Evolutionary conservation across 2,329 filamentous ascomycete species (phyloP).

Genomic region (Macrophomina tecta): DNA sequence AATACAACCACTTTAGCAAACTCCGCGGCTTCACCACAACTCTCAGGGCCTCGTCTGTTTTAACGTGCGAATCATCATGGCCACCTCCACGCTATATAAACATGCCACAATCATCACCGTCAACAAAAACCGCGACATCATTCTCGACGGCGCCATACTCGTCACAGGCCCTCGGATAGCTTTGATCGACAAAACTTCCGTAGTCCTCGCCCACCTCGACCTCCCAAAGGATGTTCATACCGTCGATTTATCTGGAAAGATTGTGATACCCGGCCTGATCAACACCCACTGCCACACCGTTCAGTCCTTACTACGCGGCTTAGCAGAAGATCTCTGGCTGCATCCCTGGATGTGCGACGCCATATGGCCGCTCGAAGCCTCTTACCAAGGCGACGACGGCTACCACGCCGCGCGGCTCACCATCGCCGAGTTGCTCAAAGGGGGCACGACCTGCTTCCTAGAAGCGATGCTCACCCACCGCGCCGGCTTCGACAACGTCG

Average conservation of each 20-base stretch:
- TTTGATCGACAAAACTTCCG: constrained; percentile 50
- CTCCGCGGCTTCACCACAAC: neutral
- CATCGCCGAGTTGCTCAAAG: constrained; percentile 47
- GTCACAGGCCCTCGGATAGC: constrained; percentile 49
- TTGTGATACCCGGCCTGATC: constrained; percentile 45
- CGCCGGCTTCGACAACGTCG: constrained; percentile 37
- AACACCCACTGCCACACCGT: constrained; percentile 47
- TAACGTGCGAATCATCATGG: neutral
- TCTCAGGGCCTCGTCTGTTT: neutral
- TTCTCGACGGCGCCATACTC: constrained; percentile 56
- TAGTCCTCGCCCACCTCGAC: constrained; percentile 33
- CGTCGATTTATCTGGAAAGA: constrained; percentile 39
- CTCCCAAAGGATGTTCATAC: constrained; percentile 26
- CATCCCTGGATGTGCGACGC: constrained; percentile 42
- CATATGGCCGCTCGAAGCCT: constrained; percentile 46
- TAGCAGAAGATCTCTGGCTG: constrained; percentile 37
- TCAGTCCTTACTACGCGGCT: constrained; percentile 43
- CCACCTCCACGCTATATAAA: constrained; percentile 50
- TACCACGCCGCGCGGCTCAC: constrained; percentile 42
- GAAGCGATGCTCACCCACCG: constrained; percentile 46
- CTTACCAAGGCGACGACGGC: constrained; percentile 43
- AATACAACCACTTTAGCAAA: neutral
- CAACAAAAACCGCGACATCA: constrained; percentile 53
- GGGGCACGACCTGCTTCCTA: constrained; percentile 47
- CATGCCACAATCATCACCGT: constrained; percentile 61